Percentiles rank a stretch among this genome's conserved stretches.
phyloP scores from a whole-genome alignment of 768 basidiomycete species.

The Serpula lacrymans region DNA sequence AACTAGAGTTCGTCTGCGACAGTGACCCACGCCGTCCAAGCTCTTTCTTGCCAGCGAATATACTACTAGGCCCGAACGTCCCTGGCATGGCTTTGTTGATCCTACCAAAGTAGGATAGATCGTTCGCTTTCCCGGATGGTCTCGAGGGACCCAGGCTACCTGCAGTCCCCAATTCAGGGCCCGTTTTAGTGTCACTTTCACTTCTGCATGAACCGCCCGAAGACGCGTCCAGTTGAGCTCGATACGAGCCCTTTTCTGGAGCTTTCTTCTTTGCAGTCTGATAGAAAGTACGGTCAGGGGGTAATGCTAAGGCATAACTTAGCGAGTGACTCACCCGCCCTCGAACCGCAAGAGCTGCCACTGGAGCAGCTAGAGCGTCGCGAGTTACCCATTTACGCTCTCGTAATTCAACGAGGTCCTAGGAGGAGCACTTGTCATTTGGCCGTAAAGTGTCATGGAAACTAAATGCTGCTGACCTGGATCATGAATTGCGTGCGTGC shows the following conservation, averaged over 20 bases:
- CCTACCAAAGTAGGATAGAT: conserved; percentile 86
- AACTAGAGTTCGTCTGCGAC: conserved; percentile 73
- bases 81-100: conserved; percentile 68
- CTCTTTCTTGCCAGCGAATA: conserved; percentile 71
- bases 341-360: conserved; percentile 87
- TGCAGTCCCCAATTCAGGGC: conserved; percentile 83
- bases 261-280: conserved; percentile 83
- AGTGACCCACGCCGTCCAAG: conserved; percentile 68
- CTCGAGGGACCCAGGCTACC: conserved; percentile 49
- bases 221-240: conserved; percentile 73
- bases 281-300: too few species aligned
- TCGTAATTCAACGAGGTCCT: conserved; percentile 92
- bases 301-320: too few species aligned
- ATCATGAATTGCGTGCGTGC: conserved; percentile 95
- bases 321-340: conserved; percentile 78
- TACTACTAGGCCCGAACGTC: conserved; percentile 81
- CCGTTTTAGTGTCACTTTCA: conserved; percentile 54
- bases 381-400: conserved; percentile 78
- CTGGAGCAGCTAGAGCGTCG: conserved; percentile 69
- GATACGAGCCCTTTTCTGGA: conserved; percentile 55
- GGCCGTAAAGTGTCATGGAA: too few species aligned
- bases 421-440: too few species aligned
- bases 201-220: conserved; percentile 90
- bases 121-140: conserved; percentile 74
- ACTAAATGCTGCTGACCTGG: too few species aligned